These are phyloP conservation scores for Fraxinus quadrangulata DNA, from an alignment of 257 asterid species.

Conservation along the genomic window DNA sequence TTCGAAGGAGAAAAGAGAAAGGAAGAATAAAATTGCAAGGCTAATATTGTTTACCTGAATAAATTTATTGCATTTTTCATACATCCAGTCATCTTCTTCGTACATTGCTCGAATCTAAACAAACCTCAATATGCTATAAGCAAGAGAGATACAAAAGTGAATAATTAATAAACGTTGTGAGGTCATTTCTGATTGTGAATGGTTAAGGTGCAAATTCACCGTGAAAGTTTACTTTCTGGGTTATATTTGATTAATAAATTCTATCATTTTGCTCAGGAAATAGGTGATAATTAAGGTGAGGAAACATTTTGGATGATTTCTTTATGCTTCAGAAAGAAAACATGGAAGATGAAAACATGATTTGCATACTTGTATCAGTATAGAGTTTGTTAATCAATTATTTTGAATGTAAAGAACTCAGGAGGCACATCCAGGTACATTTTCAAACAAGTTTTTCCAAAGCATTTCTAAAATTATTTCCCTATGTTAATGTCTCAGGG, in stretches of 20 bases:
- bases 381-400: background rate
- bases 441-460: background rate
- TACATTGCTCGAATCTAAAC: background rate
- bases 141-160: background rate
- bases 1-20: background rate
- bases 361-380: too few relatives aligned
- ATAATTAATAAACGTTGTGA: background rate
- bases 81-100: background rate
- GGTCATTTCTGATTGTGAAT: too few relatives aligned
- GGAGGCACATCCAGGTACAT: background rate
- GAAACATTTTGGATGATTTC: background rate
- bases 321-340: background rate
- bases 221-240: too few relatives aligned
- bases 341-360: background rate
- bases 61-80: background rate
- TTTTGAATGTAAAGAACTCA: background rate
- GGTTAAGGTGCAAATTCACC: too few relatives aligned
- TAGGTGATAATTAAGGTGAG: background rate
- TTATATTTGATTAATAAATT: too few relatives aligned
- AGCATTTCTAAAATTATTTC: background rate
- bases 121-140: background rate
- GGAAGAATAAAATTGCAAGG: background rate
- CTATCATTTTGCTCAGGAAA: background rate
- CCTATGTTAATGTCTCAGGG: conserved; percentile 36
- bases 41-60: background rate